phyloP scores from a whole-genome alignment of 116 monocot genomes.

The Phalaenopsis hybrid region DNA sequence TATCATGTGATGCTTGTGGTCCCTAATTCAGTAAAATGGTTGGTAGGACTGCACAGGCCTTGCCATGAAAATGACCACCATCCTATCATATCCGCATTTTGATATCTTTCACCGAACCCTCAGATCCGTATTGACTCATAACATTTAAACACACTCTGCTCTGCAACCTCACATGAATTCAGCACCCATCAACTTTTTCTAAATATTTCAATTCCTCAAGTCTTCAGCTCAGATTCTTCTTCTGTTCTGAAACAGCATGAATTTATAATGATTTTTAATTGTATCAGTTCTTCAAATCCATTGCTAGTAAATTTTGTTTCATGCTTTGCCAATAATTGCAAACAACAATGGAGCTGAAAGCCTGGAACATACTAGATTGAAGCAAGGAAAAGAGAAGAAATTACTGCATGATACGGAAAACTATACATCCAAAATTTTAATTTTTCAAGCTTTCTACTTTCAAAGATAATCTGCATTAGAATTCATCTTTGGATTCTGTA shows the following conservation, averaged over 20 bases:
- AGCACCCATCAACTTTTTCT: no score
- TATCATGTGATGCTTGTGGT: background rate
- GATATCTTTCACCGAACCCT: conserved; percentile 6
- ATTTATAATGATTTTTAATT: no score
- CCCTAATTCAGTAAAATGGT: background rate
- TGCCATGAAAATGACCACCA: background rate
- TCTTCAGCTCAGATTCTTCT: no score
- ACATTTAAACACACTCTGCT: background rate
- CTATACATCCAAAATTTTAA: background rate
- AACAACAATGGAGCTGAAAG: conserved; percentile 3
- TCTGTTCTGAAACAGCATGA: no score
- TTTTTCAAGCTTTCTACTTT: background rate
- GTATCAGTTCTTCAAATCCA: no score
- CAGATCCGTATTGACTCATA: conserved; percentile 2
- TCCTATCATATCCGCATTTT: background rate
- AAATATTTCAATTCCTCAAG: no score
- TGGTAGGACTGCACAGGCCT: background rate
- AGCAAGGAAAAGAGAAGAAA: background rate
- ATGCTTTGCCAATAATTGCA: background rate
- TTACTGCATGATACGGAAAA: background rate
- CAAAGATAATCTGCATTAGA: background rate
- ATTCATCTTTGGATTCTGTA: background rate
- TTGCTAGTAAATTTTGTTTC: background rate
- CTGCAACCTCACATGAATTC: conserved; percentile 1
- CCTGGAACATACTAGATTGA: background rate